Evolutionary conservation across 1,284 basidiomycete genomes (phyloP), one percentile per base, ranked within the genome.

Genomic region (Trichosporon sp.): DNA sequence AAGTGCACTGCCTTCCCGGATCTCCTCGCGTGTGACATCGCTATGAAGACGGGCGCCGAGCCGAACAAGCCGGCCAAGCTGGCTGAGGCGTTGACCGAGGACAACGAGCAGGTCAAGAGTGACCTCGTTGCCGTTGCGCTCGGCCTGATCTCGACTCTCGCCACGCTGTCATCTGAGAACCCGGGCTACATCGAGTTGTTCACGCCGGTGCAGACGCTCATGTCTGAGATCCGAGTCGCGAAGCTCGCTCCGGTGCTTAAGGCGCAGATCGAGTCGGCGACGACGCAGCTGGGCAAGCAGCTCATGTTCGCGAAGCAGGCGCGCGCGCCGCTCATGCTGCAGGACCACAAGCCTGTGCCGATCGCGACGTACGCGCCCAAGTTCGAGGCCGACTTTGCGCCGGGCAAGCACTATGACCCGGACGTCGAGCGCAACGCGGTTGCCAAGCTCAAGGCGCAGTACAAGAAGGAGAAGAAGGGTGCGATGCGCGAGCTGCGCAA

Each of bases 381-480:
- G 81, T 99, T 99, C 83, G 95, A 97, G 78, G 86, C 88, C 53
- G 88, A 89, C 47, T 91, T 89, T 58, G 93, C 92, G 21, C 75
- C 79, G 58, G 76, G 76, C 65, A 86, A 92, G 69, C 91, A 90
- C 67, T 92, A 92, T 78, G 96, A 99, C 83, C 95, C 97, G 2
- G 95, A 99, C 81, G 89, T 89, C 68, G 94, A 97, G 78, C 90
- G 93, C 58, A 95, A 93, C 75, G 92, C 93, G 74, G 88, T 89
- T 0, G 84, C 90, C 71, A 99, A 99, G 83, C 84, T 99, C 76
- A 91, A 91, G 64, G 88, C 89, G 42, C 89, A 96, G 81, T 91
- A 94, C 86, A 97, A 97, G 85, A 91, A 98, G 85, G 97, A 99
- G 85, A 87, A 88, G 80, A 99, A 98, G 86, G 95, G 97, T 35